phyloP scores from a whole-genome alignment of 768 basidiomycete genomes.

The Leccinum fibrillosum region DNA sequence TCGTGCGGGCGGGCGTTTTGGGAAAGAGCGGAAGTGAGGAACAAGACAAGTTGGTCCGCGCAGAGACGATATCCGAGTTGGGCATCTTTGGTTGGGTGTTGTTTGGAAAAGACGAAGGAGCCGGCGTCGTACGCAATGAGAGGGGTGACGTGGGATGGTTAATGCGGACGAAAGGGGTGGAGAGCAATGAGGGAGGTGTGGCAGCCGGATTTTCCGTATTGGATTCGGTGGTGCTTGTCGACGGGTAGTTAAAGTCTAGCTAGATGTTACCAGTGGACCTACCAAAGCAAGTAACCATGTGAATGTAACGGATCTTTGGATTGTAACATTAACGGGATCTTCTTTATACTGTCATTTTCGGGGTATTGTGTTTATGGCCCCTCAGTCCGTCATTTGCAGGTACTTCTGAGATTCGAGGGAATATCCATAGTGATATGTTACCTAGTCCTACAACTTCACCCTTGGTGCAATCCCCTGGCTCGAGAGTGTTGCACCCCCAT shows the following conservation, averaged over 20 bases:
- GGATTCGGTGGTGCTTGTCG: slow-evolving; percentile 65
- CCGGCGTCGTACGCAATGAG: slow-evolving; percentile 35
- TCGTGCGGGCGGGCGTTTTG: slow-evolving; percentile 47
- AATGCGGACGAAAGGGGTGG: slow-evolving; percentile 85
- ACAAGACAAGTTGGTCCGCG: slow-evolving; percentile 38
- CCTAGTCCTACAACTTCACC: slow-evolving; percentile 22
- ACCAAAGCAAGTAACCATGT: background rate
- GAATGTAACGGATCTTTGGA: background rate
- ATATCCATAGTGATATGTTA: background rate
- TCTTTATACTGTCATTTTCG: too few species aligned
- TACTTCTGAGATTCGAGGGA: background rate
- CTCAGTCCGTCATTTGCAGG: background rate
- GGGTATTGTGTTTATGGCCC: background rate
- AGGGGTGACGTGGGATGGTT: slow-evolving; percentile 80
- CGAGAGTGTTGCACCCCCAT: slow-evolving; percentile 51
- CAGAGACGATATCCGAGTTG: slow-evolving; percentile 83
- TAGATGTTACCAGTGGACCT: background rate
- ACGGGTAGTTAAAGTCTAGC: slow-evolving; percentile 7
- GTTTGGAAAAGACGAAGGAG: slow-evolving; percentile 49
- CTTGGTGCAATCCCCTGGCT: slow-evolving; percentile 21
- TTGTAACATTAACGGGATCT: too few species aligned
- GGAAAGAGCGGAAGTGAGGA: background rate
- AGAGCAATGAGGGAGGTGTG: slow-evolving; percentile 65
- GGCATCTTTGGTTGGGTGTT: slow-evolving; percentile 90
- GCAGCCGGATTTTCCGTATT: slow-evolving; percentile 66